Evolutionary conservation across 208 protist species (phyloP).

Genomic region (Trypanosoma avium): DNA sequence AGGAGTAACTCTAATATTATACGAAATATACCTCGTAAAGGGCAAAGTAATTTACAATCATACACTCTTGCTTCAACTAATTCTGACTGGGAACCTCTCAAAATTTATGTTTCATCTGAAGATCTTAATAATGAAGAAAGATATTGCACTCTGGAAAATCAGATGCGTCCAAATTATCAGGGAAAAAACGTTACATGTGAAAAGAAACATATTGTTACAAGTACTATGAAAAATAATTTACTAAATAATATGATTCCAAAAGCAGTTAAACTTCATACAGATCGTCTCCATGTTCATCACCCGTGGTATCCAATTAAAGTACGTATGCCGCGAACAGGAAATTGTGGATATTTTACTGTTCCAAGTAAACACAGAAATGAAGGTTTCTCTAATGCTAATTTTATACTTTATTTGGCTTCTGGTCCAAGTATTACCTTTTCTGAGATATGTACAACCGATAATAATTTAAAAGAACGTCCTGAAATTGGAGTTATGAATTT

Average conservation of each 20-base stretch:
- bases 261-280: conserved; percentile 19
- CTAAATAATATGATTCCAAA: conserved; percentile 13
- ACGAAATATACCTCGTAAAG: too few relatives aligned
- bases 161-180: conserved; percentile 20
- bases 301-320: background rate
- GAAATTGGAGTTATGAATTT: conserved; percentile 52
- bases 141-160: conserved; percentile 14
- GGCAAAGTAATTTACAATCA: too few relatives aligned
- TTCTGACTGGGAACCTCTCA: conserved; percentile 21
- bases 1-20: too few relatives aligned
- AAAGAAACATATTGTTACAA: conserved; percentile 34
- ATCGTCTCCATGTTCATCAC: conserved; percentile 21
- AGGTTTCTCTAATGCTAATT: conserved; percentile 6
- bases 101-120: conserved; percentile 9
- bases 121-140: conserved; percentile 10
- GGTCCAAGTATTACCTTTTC: background rate
- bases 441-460: conserved; percentile 8
- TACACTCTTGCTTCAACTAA: too few relatives aligned
- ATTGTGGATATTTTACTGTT: conserved; percentile 17
- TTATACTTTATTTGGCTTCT: conserved; percentile 20
- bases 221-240: conserved; percentile 5
- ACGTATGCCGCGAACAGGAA: background rate
- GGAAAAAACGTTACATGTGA: conserved; percentile 28
- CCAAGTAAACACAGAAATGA: conserved; percentile 3
- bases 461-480: conserved; percentile 12